A percentile compares a stretch with the other conserved stretches of the same genome.
These are phyloP conservation scores for Parietichytrium sp. DNA, from an alignment of 108 stramenopile species.

Conservation along the genomic window DNA sequence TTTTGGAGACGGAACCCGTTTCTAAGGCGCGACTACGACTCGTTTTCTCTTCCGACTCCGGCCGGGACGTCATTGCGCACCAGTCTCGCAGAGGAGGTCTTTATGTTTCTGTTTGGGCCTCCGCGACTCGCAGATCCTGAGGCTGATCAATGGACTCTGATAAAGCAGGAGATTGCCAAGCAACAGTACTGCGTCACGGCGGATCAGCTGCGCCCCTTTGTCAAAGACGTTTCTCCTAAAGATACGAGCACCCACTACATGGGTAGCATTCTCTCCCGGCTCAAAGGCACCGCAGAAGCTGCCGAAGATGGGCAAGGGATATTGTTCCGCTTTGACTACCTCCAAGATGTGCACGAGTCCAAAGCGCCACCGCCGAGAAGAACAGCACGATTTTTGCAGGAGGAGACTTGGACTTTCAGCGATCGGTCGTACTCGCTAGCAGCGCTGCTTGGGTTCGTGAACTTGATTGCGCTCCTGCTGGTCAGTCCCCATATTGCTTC, in stretches of 20 bases:
- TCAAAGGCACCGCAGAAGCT: not conserved
- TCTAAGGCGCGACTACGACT: not conserved
- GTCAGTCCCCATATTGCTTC: not conserved
- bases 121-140: not conserved
- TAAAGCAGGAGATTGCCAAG: not conserved
- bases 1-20: slow-evolving; percentile 29
- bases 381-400: not conserved
- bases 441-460: not conserved
- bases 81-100: slow-evolving; percentile 28
- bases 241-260: not conserved
- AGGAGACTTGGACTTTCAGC: not conserved
- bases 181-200: not conserved
- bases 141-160: not conserved
- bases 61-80: not conserved
- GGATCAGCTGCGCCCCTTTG: slow-evolving; percentile 17
- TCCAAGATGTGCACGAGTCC: not conserved
- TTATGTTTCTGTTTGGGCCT: slow-evolving; percentile 11
- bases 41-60: not conserved
- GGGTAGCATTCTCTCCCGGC: not conserved
- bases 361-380: too few species aligned
- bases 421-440: not conserved
- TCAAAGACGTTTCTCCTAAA: not conserved
- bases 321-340: not conserved
- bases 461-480: not conserved
- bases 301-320: not conserved